phyloP scores from a whole-genome alignment of 2,329 filamentous ascomycete species.

The Talaromyces funiculosus region DNA sequence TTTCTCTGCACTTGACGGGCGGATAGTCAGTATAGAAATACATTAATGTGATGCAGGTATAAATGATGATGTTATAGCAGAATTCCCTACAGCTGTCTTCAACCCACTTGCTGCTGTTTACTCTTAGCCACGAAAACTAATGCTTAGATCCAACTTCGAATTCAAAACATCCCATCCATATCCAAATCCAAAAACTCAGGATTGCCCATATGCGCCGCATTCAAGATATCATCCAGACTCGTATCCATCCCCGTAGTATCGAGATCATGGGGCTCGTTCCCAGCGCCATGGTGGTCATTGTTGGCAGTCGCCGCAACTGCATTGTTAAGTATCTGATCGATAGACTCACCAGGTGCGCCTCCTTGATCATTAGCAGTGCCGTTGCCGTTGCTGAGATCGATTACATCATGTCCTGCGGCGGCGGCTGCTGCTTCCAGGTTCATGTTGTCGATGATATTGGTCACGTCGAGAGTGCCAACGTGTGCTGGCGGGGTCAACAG shows the following conservation, averaged over 20 bases:
- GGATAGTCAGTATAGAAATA: not conserved
- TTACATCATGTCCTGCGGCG: constrained; percentile 22
- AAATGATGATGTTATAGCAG: not conserved
- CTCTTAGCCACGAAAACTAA: too few species aligned
- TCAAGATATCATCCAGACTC: constrained; percentile 41
- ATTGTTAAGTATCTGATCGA: constrained; percentile 37
- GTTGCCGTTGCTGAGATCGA: constrained; percentile 25
- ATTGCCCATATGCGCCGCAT: constrained; percentile 39
- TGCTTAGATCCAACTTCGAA: not conserved
- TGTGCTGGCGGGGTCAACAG: constrained; percentile 35
- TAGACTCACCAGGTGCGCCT: constrained; percentile 26
- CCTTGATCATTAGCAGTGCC: constrained; percentile 12
- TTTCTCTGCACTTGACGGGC: too few species aligned
- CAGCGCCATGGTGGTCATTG: constrained; percentile 22
- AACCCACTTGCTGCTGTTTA: too few species aligned
- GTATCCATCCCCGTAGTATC: constrained; percentile 28
- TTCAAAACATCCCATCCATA: constrained; percentile 41
- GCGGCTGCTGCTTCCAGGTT: constrained; percentile 26
- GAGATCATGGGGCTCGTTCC: constrained; percentile 25
- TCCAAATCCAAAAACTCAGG: constrained; percentile 42
- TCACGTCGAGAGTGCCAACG: constrained; percentile 37
- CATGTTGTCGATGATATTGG: constrained; percentile 40
- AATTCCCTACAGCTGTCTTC: too few species aligned
- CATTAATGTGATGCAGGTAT: not conserved
- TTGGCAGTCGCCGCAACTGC: constrained; percentile 32